Base-by-base conservation (phyloP, 805 yeast genomes). In the Vanderwaltozyma verrucispora region DNA sequence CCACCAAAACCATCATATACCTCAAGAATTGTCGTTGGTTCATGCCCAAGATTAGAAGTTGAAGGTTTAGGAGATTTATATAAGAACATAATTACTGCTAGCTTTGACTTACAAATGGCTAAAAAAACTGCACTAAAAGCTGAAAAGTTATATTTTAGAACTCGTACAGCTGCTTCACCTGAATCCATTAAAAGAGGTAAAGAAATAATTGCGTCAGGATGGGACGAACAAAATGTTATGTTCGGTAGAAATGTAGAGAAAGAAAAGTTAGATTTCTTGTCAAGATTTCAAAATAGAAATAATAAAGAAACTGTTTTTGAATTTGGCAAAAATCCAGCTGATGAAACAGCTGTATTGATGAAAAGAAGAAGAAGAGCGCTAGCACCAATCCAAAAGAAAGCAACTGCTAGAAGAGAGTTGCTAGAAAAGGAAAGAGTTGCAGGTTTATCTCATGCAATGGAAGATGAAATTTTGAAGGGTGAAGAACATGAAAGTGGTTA, bases 281-380 rank as follows among this genome's bases (percentile, higher is more conserved):
- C 75, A 5, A 76, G 77, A 49, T 64, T 92, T 42, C 74, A 75
- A 42, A 72, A 83, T 47, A 69, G 96, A 54, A 59, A 67, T 30
- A 67, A 75, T 35, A 80, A 84, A 50, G 97, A 92, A 56, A 92
- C 98, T 0, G 96, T 92, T 3, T 92, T 92, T 56, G 99, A 92
- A 60, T 81, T 87, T 60, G 74, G 77, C 43, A 75, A 78, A 51
- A 66, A 69, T 36, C 71, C 68, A 35, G 84, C 78, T 46, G 80
- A 80, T 45, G 72, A 77, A 35, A 68, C 86, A 54, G 80, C 83
- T 28, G 80, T 79, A 37, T 68, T 92, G 54, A 92, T 92, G 98
- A 71, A 77, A 45, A 75, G 77, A 42, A 70, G 97, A 67, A 71
- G 99, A 57, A 71, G 69, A 42, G 96, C 88, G 56, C 69, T 89